A percentile compares a stretch with the other conserved stretches of the same genome.
phyloP scores from a whole-genome alignment of 805 yeast genomes.

The Scheffersomyces amazonensis region DNA sequence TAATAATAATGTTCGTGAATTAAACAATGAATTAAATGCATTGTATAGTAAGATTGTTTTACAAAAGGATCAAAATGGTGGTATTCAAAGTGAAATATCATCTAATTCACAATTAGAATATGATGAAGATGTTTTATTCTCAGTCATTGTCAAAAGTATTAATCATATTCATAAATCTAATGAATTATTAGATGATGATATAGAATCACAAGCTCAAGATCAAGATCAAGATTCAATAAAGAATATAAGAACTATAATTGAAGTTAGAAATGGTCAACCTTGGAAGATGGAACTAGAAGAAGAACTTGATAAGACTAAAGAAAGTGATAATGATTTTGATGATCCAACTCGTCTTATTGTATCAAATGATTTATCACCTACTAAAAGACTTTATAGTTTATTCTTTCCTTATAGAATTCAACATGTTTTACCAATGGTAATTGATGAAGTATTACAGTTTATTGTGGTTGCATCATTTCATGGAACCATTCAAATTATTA shows the following conservation, averaged over 20 bases:
- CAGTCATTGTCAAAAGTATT: slow-evolving; percentile 34
- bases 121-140: slow-evolving; percentile 38
- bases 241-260: slow-evolving; percentile 29
- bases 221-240: slow-evolving; percentile 4
- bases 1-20: slow-evolving; percentile 26
- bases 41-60: slow-evolving; percentile 14
- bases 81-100: slow-evolving; percentile 19
- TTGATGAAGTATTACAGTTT: slow-evolving; percentile 32
- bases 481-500: slow-evolving; percentile 49
- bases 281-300: slow-evolving; percentile 42
- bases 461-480: slow-evolving; percentile 58
- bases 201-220: not conserved
- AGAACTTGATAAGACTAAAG: slow-evolving; percentile 24
- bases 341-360: slow-evolving; percentile 46
- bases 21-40: slow-evolving; percentile 27
- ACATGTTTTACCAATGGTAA: slow-evolving; percentile 39
- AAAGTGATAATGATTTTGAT: slow-evolving; percentile 41
- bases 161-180: slow-evolving; percentile 14
- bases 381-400: slow-evolving; percentile 30
- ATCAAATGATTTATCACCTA: slow-evolving; percentile 32
- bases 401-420: slow-evolving; percentile 48
- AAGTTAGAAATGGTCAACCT: slow-evolving; percentile 39
- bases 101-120: slow-evolving; percentile 24
- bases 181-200: slow-evolving; percentile 2
- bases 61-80: slow-evolving; percentile 6